A percentile compares a stretch with the other conserved stretches of the same genome.
Conservation (phyloP, 345 rosid species). For the Triadica sebifera region DNA sequence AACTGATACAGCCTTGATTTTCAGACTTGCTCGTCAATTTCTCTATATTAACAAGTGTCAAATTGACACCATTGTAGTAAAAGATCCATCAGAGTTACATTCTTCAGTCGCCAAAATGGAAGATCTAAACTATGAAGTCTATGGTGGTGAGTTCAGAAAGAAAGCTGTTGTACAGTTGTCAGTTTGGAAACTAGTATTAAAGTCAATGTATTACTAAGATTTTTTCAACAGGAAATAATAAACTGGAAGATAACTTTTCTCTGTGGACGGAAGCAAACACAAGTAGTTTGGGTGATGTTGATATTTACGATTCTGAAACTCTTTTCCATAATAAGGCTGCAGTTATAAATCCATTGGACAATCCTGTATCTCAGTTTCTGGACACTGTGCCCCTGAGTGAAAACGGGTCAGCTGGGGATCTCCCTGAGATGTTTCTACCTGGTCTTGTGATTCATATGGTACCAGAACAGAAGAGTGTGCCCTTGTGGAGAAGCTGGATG, state of each 20-base stretch:
- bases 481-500: constrained; percentile 63
- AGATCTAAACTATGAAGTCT: constrained; percentile 15
- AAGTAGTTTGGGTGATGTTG: constrained; percentile 20
- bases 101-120: constrained; percentile 22
- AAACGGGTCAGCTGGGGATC: constrained; percentile 32
- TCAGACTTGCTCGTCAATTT: constrained; percentile 72
- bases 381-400: constrained; percentile 47
- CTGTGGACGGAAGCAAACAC: constrained; percentile 27
- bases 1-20: constrained; percentile 58
- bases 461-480: constrained; percentile 37
- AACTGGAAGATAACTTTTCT: constrained; percentile 20
- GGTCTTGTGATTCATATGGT: constrained; percentile 77
- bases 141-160: constrained; percentile 18
- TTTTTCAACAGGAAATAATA: constrained; percentile 26
- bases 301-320: constrained; percentile 27
- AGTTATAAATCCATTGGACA: no score
- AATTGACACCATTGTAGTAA: constrained; percentile 7
- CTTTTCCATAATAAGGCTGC: constrained; percentile 31
- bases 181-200: not conserved
- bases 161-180: no score
- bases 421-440: constrained; percentile 71
- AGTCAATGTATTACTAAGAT: constrained; percentile 2
- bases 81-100: constrained; percentile 16
- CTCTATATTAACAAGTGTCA: constrained; percentile 43
- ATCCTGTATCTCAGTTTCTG: constrained; percentile 64